Evolutionary conservation across 2,329 filamentous ascomycete species (phyloP).

Genomic region (Boeremia exigua): DNA sequence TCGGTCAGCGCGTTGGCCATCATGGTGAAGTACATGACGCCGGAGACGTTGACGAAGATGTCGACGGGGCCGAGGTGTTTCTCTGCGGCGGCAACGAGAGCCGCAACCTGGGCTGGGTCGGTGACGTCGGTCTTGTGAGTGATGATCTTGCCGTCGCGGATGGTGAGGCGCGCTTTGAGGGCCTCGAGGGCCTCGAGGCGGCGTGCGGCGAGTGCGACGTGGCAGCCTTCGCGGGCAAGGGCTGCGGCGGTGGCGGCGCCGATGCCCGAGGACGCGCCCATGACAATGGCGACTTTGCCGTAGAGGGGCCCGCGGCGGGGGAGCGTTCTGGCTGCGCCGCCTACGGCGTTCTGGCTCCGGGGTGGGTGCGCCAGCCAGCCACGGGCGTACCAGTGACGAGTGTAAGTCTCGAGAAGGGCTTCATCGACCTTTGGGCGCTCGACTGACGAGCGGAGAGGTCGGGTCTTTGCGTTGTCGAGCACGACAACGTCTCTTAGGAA

Average conservation of each 20-base stretch:
- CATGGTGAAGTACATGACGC: conserved; percentile 90
- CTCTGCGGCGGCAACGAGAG: conserved; percentile 65
- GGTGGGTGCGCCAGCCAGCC: conserved; percentile 76
- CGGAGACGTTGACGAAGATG: conserved; percentile 79
- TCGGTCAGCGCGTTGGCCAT: conserved; percentile 77
- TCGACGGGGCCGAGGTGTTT: conserved; percentile 74
- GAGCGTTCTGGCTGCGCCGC: conserved; percentile 52
- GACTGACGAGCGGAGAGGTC: conserved; percentile 64
- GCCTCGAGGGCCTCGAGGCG: conserved; percentile 71
- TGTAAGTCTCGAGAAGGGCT: conserved; percentile 76
- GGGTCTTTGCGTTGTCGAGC: conserved; percentile 73
- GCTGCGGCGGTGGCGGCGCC: conserved; percentile 75
- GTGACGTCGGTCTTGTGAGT: conserved; percentile 76
- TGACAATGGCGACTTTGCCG: conserved; percentile 76
- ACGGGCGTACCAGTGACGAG: conserved; percentile 79
- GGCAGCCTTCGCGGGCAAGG: conserved; percentile 72
- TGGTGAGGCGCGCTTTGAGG: conserved; percentile 66
- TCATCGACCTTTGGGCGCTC: conserved; percentile 72
- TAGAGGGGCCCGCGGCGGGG: conserved; percentile 65
- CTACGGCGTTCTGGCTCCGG: conserved; percentile 55
- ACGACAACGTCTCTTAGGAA: conserved; percentile 75
- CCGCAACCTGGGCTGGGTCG: conserved; percentile 68
- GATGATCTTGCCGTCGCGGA: conserved; percentile 68
- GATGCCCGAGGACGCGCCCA: conserved; percentile 79
- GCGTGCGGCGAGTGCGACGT: conserved; percentile 74